A percentile compares a stretch with the other conserved stretches of the same genome.
These are phyloP conservation scores for Tetraselmis striata DNA, from an alignment of 139 green algal genomes.

Conservation along the genomic window DNA sequence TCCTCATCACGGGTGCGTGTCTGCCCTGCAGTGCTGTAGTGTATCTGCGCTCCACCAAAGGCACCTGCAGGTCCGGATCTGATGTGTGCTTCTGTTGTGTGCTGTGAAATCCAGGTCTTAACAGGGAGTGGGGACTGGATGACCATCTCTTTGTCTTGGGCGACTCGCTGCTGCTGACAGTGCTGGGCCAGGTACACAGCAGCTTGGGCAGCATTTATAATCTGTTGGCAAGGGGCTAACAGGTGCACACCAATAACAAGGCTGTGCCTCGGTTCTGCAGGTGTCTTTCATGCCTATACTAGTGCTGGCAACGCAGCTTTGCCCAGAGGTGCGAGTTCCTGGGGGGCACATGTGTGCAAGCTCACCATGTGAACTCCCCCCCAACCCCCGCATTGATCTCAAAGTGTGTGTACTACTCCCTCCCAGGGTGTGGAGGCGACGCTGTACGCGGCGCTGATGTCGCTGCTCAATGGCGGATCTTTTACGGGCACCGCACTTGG, in stretches of 20 bases:
- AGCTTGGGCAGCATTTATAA: background rate
- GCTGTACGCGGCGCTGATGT: conserved; percentile 96
- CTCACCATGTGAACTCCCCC: too few species aligned
- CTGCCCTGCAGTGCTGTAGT: background rate
- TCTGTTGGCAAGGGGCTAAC: too few species aligned
- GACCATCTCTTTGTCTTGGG: conserved; percentile 89
- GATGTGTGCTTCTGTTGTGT: background rate
- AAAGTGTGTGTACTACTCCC: too few species aligned
- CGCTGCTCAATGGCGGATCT: conserved; percentile 73
- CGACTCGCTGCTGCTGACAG: conserved; percentile 85
- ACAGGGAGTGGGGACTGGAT: conserved; percentile 52
- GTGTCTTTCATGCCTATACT: conserved; percentile 95
- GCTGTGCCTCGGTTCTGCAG: conserved; percentile 28
- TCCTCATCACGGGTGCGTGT: conserved; percentile 48
- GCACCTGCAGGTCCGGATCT: background rate
- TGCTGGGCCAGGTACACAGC: conserved; percentile 63
- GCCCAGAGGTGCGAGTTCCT: background rate
- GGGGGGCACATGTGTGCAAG: too few species aligned
- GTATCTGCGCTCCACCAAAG: background rate
- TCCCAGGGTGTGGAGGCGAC: conserved; percentile 94
- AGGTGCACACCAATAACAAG: background rate
- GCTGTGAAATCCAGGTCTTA: conserved; percentile 25
- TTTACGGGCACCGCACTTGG: conserved; percentile 59
- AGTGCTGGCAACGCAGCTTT: conserved; percentile 71
- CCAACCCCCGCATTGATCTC: too few species aligned